phyloP scores from a whole-genome alignment of 768 basidiomycete genomes.

The Cystobasidium ongulense region DNA sequence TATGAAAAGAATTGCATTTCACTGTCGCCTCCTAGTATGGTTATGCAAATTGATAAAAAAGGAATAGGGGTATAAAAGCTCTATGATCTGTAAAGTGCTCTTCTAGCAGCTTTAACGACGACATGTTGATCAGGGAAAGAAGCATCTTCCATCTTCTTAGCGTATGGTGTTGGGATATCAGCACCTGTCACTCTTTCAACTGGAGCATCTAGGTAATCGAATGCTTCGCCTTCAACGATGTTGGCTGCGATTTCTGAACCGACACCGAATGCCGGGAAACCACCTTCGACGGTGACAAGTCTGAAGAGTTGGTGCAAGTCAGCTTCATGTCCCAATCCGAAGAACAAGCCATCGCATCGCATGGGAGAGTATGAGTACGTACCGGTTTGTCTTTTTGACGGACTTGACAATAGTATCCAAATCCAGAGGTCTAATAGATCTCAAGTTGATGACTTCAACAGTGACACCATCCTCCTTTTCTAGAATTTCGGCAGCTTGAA shows the following conservation, averaged over 20 bases:
- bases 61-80: neutral
- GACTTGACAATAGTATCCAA: slow-evolving; percentile 94
- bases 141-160: slow-evolving; percentile 74
- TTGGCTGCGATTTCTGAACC: slow-evolving; percentile 98
- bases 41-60: neutral
- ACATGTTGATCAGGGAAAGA: slow-evolving; percentile 88
- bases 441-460: slow-evolving; percentile 95
- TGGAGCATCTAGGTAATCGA: slow-evolving; percentile 96
- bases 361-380: slow-evolving; percentile 36
- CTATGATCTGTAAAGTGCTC: slow-evolving; percentile 60
- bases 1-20: no score
- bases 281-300: slow-evolving; percentile 89
- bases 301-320: slow-evolving; percentile 47
- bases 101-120: slow-evolving; percentile 68
- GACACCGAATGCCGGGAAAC: slow-evolving; percentile 96
- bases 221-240: slow-evolving; percentile 93
- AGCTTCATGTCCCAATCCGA: neutral
- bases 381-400: slow-evolving; percentile 98
- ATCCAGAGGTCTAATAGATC: slow-evolving; percentile 90
- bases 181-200: slow-evolving; percentile 97
- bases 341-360: neutral
- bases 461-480: slow-evolving; percentile 88
- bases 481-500: slow-evolving; percentile 86
- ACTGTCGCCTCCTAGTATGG: neutral
- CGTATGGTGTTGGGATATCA: slow-evolving; percentile 92